Evolutionary conservation across 257 asterid genomes (phyloP).

Genomic region (Solanum pinnatisectum): DNA sequence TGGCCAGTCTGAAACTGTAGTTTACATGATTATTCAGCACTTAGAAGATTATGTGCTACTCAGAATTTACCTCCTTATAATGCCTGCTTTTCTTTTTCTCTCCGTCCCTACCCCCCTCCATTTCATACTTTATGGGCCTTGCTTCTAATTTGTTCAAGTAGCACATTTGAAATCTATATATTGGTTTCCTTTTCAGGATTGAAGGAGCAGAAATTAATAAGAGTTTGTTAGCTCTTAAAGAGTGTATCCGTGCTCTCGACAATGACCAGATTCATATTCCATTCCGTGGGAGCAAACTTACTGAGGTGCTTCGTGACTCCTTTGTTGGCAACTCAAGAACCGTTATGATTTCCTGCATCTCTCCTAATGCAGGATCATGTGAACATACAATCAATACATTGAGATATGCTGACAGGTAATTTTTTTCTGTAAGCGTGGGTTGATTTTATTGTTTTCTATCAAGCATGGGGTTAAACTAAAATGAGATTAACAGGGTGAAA

Average conservation of each 20-base stretch:
- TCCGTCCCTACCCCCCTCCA: background rate
- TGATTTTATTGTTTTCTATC: background rate
- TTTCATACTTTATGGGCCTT: background rate
- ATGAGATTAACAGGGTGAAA: constrained; percentile 66
- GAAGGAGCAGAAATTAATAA: constrained; percentile 99
- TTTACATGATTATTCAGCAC: background rate
- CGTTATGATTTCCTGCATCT: constrained; percentile 98
- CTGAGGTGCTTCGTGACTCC: constrained; percentile 98
- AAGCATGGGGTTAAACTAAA: background rate
- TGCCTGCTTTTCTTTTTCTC: background rate
- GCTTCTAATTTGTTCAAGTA: background rate
- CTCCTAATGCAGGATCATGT: constrained; percentile 97
- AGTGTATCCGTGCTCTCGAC: constrained; percentile 99
- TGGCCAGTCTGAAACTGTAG: background rate
- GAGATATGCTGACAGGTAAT: constrained; percentile 97
- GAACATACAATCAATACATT: constrained; percentile 97
- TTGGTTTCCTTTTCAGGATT: constrained; percentile 40
- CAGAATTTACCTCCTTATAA: background rate
- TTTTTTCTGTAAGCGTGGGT: background rate
- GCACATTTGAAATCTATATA: background rate
- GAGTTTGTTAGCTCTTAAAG: constrained; percentile 95
- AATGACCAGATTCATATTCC: constrained; percentile 98
- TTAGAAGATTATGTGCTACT: background rate
- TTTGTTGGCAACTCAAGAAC: constrained; percentile 98
- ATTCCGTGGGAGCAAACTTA: constrained; percentile 98